These are phyloP conservation scores for sorghum (Sorghum bicolor) DNA, from an alignment of 176 grass and related monocot species.

Conservation along the genomic window Sorghum_bicolor_NCBIv3 NC_012877.2:43436501-43437000, in stretches of 20 bases:
- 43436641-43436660: not conserved
- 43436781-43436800: constrained; percentile 68
- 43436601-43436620: not conserved
- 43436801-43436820: constrained; percentile 54
- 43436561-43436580: not conserved
- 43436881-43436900: not conserved
- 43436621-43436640: not conserved
- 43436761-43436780: constrained; percentile 70
- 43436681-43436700: constrained; percentile 43
- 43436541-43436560: not conserved
- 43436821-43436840: constrained; percentile 67
- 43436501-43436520: constrained; percentile 18
- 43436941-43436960: not conserved
- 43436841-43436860: constrained; percentile 80
- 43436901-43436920: not conserved
- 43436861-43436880: constrained; percentile 53
- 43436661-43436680: not conserved
- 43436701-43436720: constrained; percentile 70
- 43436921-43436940: not conserved
- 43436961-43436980: not conserved
- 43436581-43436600: no score
- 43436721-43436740: constrained; percentile 72
- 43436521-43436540: constrained; percentile 16
- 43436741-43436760: constrained; percentile 73
- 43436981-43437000: constrained; percentile 23